Evolutionary conservation across 352 stramenopile genomes (phyloP).

Genomic region (Globisporangium cystogenes): DNA sequence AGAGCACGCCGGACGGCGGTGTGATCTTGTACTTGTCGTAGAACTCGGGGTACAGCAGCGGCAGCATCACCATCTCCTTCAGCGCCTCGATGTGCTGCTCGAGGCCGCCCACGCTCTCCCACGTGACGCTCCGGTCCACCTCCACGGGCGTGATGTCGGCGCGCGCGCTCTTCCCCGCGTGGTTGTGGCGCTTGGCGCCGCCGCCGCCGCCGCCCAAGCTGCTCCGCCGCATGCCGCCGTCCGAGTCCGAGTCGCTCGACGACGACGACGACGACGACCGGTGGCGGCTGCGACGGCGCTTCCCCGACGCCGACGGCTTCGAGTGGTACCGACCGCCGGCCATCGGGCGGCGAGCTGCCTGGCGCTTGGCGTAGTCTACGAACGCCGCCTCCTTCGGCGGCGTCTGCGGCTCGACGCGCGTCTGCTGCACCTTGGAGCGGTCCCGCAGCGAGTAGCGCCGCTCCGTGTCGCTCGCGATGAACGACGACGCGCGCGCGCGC

Average conservation of each 20-base stretch:
- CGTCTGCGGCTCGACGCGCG: constrained; percentile 13
- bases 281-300: constrained; percentile 18
- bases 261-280: constrained; percentile 38
- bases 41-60: constrained; percentile 90
- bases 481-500: constrained; percentile 9
- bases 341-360: constrained; percentile 12
- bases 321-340: constrained; percentile 14
- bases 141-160: constrained; percentile 82
- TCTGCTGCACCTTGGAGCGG: constrained; percentile 59
- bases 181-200: constrained; percentile 13
- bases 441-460: constrained; percentile 66
- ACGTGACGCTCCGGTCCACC: constrained; percentile 80
- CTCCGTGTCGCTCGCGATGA: constrained; percentile 20
- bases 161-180: constrained; percentile 32
- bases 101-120: constrained; percentile 82
- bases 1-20: constrained; percentile 83
- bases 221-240: constrained; percentile 60
- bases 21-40: constrained; percentile 87
- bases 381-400: neutral
- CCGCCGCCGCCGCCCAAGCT: constrained; percentile 24
- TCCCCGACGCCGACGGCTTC: constrained; percentile 18
- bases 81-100: constrained; percentile 83
- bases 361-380: constrained; percentile 63
- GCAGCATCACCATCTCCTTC: constrained; percentile 94
- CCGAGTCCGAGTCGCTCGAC: constrained; percentile 48